These are phyloP conservation scores for Talaromyces wortmannii DNA, from an alignment of 495 filamentous ascomycete species.

Conservation along the genomic window DNA sequence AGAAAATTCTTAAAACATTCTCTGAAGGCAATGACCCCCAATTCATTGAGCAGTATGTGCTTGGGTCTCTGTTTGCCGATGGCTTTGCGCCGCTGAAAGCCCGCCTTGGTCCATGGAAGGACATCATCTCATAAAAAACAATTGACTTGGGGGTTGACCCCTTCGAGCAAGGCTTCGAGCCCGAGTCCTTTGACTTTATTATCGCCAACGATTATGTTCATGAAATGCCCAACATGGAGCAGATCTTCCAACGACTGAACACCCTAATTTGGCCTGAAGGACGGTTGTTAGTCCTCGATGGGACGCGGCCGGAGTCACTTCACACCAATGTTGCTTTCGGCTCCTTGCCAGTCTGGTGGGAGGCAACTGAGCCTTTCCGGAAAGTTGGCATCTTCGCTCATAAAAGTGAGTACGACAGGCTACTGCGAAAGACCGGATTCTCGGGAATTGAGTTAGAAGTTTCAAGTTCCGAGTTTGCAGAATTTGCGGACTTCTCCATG, in stretches of 20 bases:
- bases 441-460: background rate
- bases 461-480: background rate
- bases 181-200: conserved; percentile 39
- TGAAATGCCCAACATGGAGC: background rate
- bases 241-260: background rate
- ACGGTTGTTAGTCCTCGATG: background rate
- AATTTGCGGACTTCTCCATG: background rate
- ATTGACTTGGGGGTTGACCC: conserved; percentile 33
- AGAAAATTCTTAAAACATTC: too few relatives aligned
- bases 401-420: background rate
- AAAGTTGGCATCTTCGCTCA: background rate
- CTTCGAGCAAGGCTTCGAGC: conserved; percentile 32
- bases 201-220: conserved; percentile 29
- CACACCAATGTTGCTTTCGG: background rate
- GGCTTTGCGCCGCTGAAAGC: conserved; percentile 41
- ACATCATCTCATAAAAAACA: conserved; percentile 31
- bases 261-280: background rate
- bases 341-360: background rate
- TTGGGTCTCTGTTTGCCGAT: conserved; percentile 42
- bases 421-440: background rate
- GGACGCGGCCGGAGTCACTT: background rate
- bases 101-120: conserved; percentile 17
- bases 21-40: too few relatives aligned
- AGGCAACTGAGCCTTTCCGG: background rate
- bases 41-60: too few relatives aligned